Conservation (phyloP, 2,329 filamentous ascomycete species). For the Scortechinia acanthostroma region DNA sequence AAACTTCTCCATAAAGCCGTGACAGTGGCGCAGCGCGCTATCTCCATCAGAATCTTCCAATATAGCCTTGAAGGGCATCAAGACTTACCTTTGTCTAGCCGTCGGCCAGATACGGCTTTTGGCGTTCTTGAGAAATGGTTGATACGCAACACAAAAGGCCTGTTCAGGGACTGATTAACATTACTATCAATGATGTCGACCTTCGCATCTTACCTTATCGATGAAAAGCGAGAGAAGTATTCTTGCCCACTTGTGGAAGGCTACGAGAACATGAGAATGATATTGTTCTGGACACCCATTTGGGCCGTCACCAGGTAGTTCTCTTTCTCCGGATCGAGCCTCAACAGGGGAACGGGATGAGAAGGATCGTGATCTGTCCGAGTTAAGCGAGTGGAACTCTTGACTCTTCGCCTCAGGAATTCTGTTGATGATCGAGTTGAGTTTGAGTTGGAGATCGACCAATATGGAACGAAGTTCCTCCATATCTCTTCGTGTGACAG, state of each 20-base stretch:
- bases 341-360: conserved; percentile 6
- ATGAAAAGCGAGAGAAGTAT: conserved; percentile 32
- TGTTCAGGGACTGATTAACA: too few relatives aligned
- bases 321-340: conserved; percentile 12
- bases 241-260: conserved; percentile 34
- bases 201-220: conserved; percentile 21
- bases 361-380: conserved; percentile 7
- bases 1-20: conserved; percentile 37
- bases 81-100: conserved; percentile 29
- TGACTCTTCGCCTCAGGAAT: conserved; percentile 22
- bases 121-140: conserved; percentile 35
- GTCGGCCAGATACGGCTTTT: conserved; percentile 34
- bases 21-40: conserved; percentile 33
- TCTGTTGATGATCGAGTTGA: conserved; percentile 29
- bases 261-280: conserved; percentile 27
- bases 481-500: conserved; percentile 30
- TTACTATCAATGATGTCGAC: too few relatives aligned
- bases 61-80: too few relatives aligned
- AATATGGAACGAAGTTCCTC: conserved; percentile 29
- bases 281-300: conserved; percentile 22
- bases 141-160: conserved; percentile 35
- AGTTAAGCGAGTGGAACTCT: conserved; percentile 12
- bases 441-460: conserved; percentile 25
- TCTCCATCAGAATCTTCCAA: background rate
- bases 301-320: conserved; percentile 15